phyloP scores from a whole-genome alignment of 2,329 filamentous ascomycete species.

The Xylariaceae sp. region DNA sequence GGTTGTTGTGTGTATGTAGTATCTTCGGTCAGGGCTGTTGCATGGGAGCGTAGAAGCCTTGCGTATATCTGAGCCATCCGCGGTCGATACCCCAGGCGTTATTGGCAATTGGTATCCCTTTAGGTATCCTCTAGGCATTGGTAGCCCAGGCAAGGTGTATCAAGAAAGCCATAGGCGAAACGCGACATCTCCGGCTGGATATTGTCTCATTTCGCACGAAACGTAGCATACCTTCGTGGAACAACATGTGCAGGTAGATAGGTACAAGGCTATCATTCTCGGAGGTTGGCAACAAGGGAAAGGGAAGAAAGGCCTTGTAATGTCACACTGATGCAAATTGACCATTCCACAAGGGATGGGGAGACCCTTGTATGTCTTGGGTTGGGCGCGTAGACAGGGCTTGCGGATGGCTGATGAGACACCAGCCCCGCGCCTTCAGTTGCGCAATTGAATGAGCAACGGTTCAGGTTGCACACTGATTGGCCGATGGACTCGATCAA shows the following conservation, averaged over 20 bases:
- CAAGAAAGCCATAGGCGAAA: neutral
- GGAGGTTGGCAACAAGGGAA: slow-evolving; percentile 23
- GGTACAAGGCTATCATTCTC: slow-evolving; percentile 19
- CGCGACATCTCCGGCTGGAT: neutral
- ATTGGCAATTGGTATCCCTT: neutral
- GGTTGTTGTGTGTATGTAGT: neutral
- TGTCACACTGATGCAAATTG: slow-evolving; percentile 24
- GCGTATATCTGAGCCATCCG: neutral
- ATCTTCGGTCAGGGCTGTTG: slow-evolving; percentile 5
- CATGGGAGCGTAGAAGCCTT: slow-evolving; percentile 1
- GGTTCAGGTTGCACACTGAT: slow-evolving; percentile 35
- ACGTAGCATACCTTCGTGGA: slow-evolving; percentile 6
- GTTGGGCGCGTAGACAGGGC: slow-evolving; percentile 49
- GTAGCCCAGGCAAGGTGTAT: neutral
- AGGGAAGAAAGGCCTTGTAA: slow-evolving; percentile 23
- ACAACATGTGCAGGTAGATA: slow-evolving; percentile 10
- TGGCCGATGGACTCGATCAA: slow-evolving; percentile 32
- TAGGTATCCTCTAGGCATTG: neutral
- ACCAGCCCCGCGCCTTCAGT: slow-evolving; percentile 37
- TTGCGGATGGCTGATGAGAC: slow-evolving; percentile 41
- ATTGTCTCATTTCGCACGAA: slow-evolving; percentile 7
- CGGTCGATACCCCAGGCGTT: neutral
- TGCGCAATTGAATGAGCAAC: slow-evolving; percentile 45
- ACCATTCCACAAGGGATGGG: slow-evolving; percentile 22
- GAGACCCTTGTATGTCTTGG: slow-evolving; percentile 37